Evolutionary conservation across 2,329 filamentous ascomycete genomes (phyloP).

Genomic region (Verticillium tricorpus): DNA sequence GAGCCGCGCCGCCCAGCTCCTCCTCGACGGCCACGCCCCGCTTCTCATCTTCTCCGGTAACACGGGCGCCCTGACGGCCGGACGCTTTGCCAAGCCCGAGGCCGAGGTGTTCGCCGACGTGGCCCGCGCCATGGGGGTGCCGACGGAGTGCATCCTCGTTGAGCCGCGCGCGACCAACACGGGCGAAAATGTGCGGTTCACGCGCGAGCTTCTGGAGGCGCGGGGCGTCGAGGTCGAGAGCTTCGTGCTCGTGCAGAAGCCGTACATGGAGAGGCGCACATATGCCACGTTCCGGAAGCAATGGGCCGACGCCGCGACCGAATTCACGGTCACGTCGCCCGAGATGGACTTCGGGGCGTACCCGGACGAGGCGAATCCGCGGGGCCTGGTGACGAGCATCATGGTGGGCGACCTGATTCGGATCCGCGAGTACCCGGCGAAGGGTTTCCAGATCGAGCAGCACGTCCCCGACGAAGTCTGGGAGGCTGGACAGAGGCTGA

Average conservation of each 20-base stretch:
- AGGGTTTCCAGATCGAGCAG: slow-evolving; percentile 38
- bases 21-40: slow-evolving; percentile 30
- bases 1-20: slow-evolving; percentile 34
- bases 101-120: slow-evolving; percentile 37
- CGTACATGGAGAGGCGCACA: slow-evolving; percentile 43
- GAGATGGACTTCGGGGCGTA: slow-evolving; percentile 33
- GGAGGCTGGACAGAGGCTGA: slow-evolving; percentile 34
- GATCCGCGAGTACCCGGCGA: slow-evolving; percentile 36
- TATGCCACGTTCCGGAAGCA: slow-evolving; percentile 42
- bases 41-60: slow-evolving; percentile 40
- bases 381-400: slow-evolving; percentile 36
- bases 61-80: slow-evolving; percentile 33
- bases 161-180: slow-evolving; percentile 38
- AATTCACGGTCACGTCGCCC: slow-evolving; percentile 36
- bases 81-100: slow-evolving; percentile 33
- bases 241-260: slow-evolving; percentile 42
- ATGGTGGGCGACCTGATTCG: slow-evolving; percentile 40
- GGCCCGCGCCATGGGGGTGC: slow-evolving; percentile 33
- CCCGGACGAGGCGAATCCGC: slow-evolving; percentile 34
- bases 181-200: slow-evolving; percentile 42
- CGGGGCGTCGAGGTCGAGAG: slow-evolving; percentile 19
- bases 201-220: slow-evolving; percentile 27
- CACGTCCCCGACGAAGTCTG: slow-evolving; percentile 35
- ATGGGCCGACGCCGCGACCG: slow-evolving; percentile 31
- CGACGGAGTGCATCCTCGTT: slow-evolving; percentile 29